Evolutionary conservation across 2,329 filamentous ascomycete species (phyloP).

Genomic region (Westerdykella ornata): DNA sequence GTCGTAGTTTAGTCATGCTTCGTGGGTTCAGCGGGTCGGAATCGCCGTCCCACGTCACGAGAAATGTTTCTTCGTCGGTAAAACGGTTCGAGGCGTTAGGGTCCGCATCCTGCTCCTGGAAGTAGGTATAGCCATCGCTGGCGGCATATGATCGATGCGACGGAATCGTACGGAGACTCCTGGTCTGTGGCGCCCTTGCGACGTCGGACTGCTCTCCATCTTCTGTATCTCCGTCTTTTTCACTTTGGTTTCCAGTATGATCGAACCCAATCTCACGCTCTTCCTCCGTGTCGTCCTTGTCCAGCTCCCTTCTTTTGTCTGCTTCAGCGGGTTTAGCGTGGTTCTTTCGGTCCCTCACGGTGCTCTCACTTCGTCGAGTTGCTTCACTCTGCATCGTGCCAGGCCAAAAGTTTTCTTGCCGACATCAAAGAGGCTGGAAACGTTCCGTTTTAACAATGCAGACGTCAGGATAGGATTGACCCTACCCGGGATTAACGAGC

Average conservation of each 20-base stretch:
- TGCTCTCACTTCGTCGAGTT: too few species aligned
- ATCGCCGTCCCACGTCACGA: constrained; percentile 71
- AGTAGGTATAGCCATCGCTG: constrained; percentile 35
- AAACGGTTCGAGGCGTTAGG: constrained; percentile 18
- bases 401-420: too few species aligned
- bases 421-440: too few species aligned
- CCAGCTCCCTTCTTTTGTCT: too few species aligned
- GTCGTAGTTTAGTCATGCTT: constrained; percentile 57
- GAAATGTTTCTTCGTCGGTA: constrained; percentile 45
- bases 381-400: too few species aligned
- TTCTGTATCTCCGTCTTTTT: background rate
- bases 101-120: constrained; percentile 15
- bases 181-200: constrained; percentile 3
- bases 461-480: too few species aligned
- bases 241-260: background rate
- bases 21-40: constrained; percentile 68
- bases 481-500: too few species aligned
- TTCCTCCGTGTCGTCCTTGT: too few species aligned
- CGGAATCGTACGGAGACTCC: constrained; percentile 14
- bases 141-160: constrained; percentile 35
- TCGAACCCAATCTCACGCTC: too few species aligned
- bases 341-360: too few species aligned
- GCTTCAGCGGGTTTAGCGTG: too few species aligned
- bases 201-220: background rate
- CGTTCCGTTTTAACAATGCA: too few species aligned